Conservation (phyloP, 208 protist species). For the Naegleria gruberi region DNA sequence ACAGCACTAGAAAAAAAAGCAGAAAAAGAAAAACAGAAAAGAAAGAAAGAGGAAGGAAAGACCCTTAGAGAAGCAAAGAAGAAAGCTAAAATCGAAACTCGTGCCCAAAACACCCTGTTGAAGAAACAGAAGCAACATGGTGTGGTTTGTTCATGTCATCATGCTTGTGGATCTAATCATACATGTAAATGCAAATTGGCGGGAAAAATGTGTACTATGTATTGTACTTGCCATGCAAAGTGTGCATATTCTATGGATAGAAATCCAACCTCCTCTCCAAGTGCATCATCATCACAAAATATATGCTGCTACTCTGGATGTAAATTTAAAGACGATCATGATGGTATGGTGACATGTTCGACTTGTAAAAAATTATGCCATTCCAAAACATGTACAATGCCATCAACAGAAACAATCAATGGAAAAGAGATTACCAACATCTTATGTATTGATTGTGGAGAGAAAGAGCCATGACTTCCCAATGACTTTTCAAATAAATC, state of each 20-base stretch:
- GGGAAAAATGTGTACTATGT: neutral
- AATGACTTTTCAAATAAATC: too few relatives aligned
- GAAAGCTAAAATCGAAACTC: neutral
- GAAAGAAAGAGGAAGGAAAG: neutral
- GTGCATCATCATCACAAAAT: neutral
- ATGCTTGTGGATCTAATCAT: neutral
- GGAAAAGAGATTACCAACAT: too few relatives aligned
- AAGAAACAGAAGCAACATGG: neutral
- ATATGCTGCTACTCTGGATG: neutral
- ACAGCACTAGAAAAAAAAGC: neutral
- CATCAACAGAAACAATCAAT: too few relatives aligned
- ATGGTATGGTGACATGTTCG: too few relatives aligned
- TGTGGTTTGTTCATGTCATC: neutral
- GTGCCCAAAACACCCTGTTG: neutral
- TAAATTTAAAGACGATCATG: too few relatives aligned
- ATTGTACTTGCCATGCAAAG: neutral
- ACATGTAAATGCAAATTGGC: neutral
- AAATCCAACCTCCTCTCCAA: neutral
- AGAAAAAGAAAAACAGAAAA: neutral
- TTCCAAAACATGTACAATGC: too few relatives aligned
- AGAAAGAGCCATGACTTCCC: too few relatives aligned
- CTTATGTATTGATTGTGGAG: too few relatives aligned
- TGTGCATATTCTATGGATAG: neutral
- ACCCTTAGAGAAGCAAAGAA: neutral
- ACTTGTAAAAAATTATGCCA: too few relatives aligned